A percentile compares a stretch with the other conserved stretches of the same genome.
Conservation (phyloP, 176 grass and related monocot species). For the Oryza longistaminata region DNA sequence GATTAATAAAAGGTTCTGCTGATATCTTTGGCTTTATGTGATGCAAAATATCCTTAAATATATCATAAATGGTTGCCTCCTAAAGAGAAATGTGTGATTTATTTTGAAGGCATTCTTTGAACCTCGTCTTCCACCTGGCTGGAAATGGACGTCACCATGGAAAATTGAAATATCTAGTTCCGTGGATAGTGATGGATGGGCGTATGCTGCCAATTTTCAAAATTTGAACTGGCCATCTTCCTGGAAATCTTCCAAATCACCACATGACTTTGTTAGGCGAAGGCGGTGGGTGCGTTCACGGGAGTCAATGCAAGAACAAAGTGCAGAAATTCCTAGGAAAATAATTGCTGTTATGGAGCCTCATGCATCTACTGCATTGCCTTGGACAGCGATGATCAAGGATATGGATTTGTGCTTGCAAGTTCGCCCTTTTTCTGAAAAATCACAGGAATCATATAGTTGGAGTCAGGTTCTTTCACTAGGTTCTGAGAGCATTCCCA, state of each 20-base stretch:
- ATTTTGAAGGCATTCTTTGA: constrained; percentile 86
- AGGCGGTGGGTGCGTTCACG: constrained; percentile 85
- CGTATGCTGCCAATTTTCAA: constrained; percentile 79
- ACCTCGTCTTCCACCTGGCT: constrained; percentile 77
- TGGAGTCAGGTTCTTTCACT: constrained; percentile 81
- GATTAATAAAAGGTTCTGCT: neutral
- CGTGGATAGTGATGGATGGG: constrained; percentile 88
- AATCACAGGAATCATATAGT: constrained; percentile 59
- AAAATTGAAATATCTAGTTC: constrained; percentile 87
- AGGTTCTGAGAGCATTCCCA: constrained; percentile 57
- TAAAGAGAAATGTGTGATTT: constrained; percentile 43
- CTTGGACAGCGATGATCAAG: constrained; percentile 71
- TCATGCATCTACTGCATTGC: constrained; percentile 66
- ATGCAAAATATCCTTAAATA: constrained; percentile 8
- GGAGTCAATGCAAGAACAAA: constrained; percentile 54
- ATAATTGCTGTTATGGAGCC: constrained; percentile 79
- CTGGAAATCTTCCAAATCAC: constrained; percentile 74
- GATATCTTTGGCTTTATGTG: constrained; percentile 17
- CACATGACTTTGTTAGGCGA: constrained; percentile 70
- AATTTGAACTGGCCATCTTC: constrained; percentile 80
- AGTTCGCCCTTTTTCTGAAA: constrained; percentile 72
- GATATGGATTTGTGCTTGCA: constrained; percentile 86
- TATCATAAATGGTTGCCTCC: constrained; percentile 21
- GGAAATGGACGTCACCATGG: constrained; percentile 90
- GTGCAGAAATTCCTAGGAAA: constrained; percentile 57